Evolutionary conservation across 208 protist genomes (phyloP), one percentile per base, ranked within the genome.

Genomic region (Leishmania turanica): DNA sequence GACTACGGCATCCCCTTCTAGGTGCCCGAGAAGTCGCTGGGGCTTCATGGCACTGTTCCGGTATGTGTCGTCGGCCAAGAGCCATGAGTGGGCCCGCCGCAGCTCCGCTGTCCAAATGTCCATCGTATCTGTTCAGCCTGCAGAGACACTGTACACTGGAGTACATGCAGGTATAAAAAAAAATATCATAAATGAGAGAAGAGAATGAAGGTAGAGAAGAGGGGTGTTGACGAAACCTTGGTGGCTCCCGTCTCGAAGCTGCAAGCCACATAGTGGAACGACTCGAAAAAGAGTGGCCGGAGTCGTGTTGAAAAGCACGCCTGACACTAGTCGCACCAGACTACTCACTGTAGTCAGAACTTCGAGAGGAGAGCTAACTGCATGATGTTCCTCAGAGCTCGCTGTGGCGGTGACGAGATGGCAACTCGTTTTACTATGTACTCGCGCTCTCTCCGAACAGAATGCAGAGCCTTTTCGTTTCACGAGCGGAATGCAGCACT

Each of bases 51-150:
- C 19, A 31, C 75, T 78, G 24, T 49, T n/a, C 42, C 58, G 34
- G 40, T 78, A 78, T 27, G 60, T 47, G 58, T 78, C 75, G 42
- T 78, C 60, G 1, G n/a, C 58, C n/a, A 65, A 78, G 45, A 78
- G 75, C 42, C 47, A 37, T 51, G 13, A 8, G 40, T 78, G 75
- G 11, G 75, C 75, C 24, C 45, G 15, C 47, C 45, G 75, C 75
- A 78, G 60, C 37, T 65, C 58, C n/a, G 42, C 40, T 31, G 45
- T 78, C 53, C 53, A 78, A 27, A 47, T 54, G 24, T 78, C 45
- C 75, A 78, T 78, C 45, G 8, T 56, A 17, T 24, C 70, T 60
- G 47, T 60, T 2, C 11, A 15, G 51, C 47, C 13, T 24, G 24
- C n/a, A 45, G 3, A n/a, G 17, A 11, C 24, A 76, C 49, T 76